Percentiles rank a stretch among this genome's conserved stretches.
Conservation (phyloP, 495 filamentous ascomycete genomes). For the Tuber melanosporum region DNA sequence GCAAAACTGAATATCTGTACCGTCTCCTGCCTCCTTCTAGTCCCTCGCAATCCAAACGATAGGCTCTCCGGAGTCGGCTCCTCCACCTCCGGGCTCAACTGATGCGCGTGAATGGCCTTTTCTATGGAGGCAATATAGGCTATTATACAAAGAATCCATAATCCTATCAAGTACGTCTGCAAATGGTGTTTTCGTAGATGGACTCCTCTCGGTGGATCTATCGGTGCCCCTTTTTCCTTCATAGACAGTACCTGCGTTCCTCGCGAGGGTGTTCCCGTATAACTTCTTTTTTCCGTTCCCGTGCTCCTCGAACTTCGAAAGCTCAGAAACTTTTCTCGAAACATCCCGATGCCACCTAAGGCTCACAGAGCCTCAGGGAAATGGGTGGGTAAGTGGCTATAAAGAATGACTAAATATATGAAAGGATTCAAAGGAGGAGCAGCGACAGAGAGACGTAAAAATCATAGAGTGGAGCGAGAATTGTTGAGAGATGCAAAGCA, state of each 20-base stretch:
- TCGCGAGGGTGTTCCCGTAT: not conserved
- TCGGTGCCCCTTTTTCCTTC: not conserved
- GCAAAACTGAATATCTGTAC: conserved; percentile 31
- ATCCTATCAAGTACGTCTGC: conserved; percentile 21
- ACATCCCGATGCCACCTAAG: not conserved
- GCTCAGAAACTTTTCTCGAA: not conserved
- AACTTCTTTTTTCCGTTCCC: not conserved
- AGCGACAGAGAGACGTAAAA: too few species aligned
- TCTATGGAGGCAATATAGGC: conserved; percentile 24
- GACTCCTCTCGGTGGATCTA: conserved; percentile 8
- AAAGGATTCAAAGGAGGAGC: not conserved
- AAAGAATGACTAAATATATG: not conserved
- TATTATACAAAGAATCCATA: conserved; percentile 24
- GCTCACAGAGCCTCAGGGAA: not conserved
- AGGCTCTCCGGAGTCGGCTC: not conserved
- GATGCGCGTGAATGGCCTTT: conserved; percentile 19
- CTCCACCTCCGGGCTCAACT: not conserved
- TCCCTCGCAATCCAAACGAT: conserved; percentile 25
- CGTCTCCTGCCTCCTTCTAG: conserved; percentile 21
- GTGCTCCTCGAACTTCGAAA: not conserved
- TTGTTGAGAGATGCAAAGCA: not conserved
- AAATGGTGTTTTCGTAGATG: conserved; percentile 18
- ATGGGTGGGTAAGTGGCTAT: not conserved
- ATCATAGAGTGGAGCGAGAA: not conserved
- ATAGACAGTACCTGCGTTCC: not conserved